Conservation (phyloP, 192 early-diverging fungal species). For the Coemansia sp. region DNA sequence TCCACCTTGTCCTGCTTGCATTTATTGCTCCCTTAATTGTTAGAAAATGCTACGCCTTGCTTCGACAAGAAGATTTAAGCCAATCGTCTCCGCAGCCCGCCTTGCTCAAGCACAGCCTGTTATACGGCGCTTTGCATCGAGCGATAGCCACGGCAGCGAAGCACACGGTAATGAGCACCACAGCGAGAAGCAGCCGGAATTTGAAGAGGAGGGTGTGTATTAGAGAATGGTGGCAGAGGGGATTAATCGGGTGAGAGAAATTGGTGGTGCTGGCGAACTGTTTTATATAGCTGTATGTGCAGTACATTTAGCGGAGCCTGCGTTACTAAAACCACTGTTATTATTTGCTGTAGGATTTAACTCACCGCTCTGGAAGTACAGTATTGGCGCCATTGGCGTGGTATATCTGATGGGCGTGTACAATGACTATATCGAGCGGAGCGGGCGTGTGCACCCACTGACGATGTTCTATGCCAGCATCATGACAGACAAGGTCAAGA, state of each 20-base stretch:
- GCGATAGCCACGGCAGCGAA: conserved; percentile 12
- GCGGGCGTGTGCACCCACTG: conserved; percentile 47
- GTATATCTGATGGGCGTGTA: conserved; percentile 38
- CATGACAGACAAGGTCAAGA: conserved; percentile 35
- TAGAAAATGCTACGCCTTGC: conserved; percentile 32
- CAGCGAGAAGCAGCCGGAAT: conserved; percentile 14
- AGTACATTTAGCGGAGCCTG: not conserved
- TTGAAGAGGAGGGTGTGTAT: conserved; percentile 41
- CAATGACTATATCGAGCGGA: conserved; percentile 50
- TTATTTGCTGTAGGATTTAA: conserved; percentile 26
- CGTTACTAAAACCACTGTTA: not conserved
- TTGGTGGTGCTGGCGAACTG: not conserved
- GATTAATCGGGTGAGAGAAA: not conserved
- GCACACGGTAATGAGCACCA: conserved; percentile 8
- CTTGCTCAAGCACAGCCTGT: conserved; percentile 20
- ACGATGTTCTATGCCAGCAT: conserved; percentile 45
- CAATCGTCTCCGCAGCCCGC: conserved; percentile 6
- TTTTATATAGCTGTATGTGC: not conserved
- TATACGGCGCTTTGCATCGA: conserved; percentile 38
- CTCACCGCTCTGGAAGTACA: conserved; percentile 50
- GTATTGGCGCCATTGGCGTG: conserved; percentile 27
- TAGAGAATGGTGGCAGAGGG: not conserved
- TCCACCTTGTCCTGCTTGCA: not conserved
- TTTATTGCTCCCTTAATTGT: not conserved
- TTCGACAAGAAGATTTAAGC: conserved; percentile 23